Base-by-base conservation (phyloP, 768 basidiomycete species). In the Phlebiopsis gigantea region DNA sequence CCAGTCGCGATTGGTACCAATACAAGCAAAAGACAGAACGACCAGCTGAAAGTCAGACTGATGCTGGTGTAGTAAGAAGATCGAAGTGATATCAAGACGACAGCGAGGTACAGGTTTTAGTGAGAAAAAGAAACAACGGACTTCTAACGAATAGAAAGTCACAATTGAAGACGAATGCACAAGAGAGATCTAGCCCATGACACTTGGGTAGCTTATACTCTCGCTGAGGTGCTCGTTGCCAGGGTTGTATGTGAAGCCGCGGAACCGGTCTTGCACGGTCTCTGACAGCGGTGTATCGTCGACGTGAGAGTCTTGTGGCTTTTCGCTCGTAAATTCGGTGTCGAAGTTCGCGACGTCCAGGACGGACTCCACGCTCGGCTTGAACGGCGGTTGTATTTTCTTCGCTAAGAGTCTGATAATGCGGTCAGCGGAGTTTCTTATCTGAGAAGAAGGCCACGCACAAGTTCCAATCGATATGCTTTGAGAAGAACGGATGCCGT, bases 271-370 rank as follows among this genome's bases (percentile, higher is more conserved):
- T 69, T 99, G 96, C 1, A 99, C 93, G 0, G 95, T 98, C 76
- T 97, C 90, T 15, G 91, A 94, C 34, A 99, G 75, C 25, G 83
- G 86, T 3, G 92, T 94, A 66, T 94, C 93, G 61, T 90, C 91
- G 39, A 99, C 96, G 54, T 98, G 94, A 1, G 93, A 95, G 72
- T 99, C 96, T 64, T 92, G 85, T 1, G 95, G 89, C 56, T 91
- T 87, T 70, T 99, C 96, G 59, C 87, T 90, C 26, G 95, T 98
- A 69, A 99, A 99, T 71, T 98, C 96, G 24, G 93, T 82, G 71
- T 98, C 97, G 73, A 99, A 98, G 77, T 98, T 93, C 57, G 88
- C 92, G 21, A 95, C 93, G 69, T 97, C 95, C 45, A 97, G 82
- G 1, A 94, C 94, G 54, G 88, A 89, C 76, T 95, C 93, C 61